Percentiles rank a stretch among this genome's conserved stretches.
These are phyloP conservation scores for Aspergillus sp. DNA, from an alignment of 2,329 filamentous ascomycete species.

Conservation along the genomic window DNA sequence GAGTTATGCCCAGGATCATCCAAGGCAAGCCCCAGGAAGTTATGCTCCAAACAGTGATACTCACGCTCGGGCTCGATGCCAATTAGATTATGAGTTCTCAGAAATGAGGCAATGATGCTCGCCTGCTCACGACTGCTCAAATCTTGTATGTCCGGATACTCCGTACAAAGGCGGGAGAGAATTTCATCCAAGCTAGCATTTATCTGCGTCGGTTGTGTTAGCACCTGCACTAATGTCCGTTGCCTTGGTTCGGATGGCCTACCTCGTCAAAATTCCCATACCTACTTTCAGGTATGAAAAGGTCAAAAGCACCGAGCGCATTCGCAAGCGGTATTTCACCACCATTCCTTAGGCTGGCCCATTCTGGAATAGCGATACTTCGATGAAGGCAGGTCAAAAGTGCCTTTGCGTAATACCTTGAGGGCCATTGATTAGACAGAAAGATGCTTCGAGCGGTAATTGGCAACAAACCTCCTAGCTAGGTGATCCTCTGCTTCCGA, in stretches of 20 bases:
- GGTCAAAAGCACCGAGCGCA: conserved; percentile 80
- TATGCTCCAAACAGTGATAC: conserved; percentile 83
- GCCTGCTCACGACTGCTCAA: conserved; percentile 71
- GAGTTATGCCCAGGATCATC: conserved; percentile 75
- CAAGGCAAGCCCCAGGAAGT: conserved; percentile 82
- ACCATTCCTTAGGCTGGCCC: conserved; percentile 62
- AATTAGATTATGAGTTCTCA: conserved; percentile 69
- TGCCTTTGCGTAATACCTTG: conserved; percentile 74
- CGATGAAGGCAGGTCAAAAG: conserved; percentile 81
- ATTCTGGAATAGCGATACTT: conserved; percentile 75
- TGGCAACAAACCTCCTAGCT: conserved; percentile 62
- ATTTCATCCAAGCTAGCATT: conserved; percentile 68
- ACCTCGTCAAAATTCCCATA: conserved; percentile 76
- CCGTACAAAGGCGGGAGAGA: conserved; percentile 59
- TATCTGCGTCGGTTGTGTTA: conserved; percentile 52
- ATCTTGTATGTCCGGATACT: conserved; percentile 58
- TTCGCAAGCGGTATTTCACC: conserved; percentile 68
- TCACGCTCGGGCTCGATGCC: conserved; percentile 70
- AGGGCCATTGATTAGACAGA: conserved; percentile 2
- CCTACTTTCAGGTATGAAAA: conserved; percentile 79
- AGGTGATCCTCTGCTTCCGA: conserved; percentile 73
- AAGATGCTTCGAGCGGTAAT: neutral
- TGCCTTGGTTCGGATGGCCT: conserved; percentile 28
- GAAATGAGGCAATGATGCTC: conserved; percentile 68
- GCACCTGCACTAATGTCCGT: neutral